Percentiles rank a stretch among this genome's conserved stretches.
Evolutionary conservation across 768 basidiomycete species (phyloP).

Genomic region (Hydnomerulius pinastri): DNA sequence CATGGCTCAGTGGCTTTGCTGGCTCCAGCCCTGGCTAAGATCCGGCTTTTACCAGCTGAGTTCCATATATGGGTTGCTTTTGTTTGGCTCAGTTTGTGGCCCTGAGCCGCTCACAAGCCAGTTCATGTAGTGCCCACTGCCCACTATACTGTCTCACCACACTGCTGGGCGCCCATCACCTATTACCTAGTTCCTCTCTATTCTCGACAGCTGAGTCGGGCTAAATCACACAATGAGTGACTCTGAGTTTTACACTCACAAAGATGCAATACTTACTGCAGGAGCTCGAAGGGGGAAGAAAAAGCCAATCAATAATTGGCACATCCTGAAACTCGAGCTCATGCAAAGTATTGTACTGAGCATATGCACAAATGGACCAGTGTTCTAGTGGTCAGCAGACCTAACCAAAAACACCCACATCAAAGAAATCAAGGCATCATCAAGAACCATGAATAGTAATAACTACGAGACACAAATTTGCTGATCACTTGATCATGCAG

Average conservation of each 20-base stretch:
- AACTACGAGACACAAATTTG: conserved; percentile 38
- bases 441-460: conserved; percentile 31
- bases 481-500: conserved; percentile 29
- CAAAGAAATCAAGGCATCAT: conserved; percentile 32
- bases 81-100: too few relatives aligned
- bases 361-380: conserved; percentile 28
- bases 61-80: too few relatives aligned
- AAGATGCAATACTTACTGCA: conserved; percentile 31
- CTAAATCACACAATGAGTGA: too few relatives aligned
- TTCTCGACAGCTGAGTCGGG: too few relatives aligned
- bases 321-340: conserved; percentile 44
- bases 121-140: too few relatives aligned
- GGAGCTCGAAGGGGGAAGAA: conserved; percentile 28
- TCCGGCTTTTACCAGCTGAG: too few relatives aligned
- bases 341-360: conserved; percentile 34
- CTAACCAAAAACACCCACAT: conserved; percentile 36
- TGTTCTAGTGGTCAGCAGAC: conserved; percentile 38
- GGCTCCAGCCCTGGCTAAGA: too few relatives aligned
- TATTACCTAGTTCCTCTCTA: too few relatives aligned
- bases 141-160: too few relatives aligned
- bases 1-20: too few relatives aligned
- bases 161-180: too few relatives aligned
- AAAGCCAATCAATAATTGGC: conserved; percentile 31
- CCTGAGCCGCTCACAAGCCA: too few relatives aligned
- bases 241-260: conserved; percentile 34